Conservation (phyloP, 306 rosid genomes). For the Gynostemma pentaphyllum region DNA sequence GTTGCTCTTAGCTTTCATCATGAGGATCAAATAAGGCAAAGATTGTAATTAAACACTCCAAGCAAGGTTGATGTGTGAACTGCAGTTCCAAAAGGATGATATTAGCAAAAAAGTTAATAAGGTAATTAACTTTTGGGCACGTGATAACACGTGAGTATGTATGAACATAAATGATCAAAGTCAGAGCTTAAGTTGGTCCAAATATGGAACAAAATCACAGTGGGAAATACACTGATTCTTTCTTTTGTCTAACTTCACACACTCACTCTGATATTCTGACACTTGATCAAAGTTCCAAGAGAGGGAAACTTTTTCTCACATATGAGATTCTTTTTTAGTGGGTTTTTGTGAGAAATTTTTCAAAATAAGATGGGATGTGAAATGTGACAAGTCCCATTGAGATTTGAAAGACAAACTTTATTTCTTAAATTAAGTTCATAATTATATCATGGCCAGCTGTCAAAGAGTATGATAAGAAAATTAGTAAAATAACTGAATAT, state of each 20-base stretch:
- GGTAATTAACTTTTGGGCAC: background rate
- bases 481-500: too few relatives aligned
- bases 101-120: too few relatives aligned
- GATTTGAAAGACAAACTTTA: background rate
- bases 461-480: too few relatives aligned
- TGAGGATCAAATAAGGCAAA: background rate
- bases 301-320: background rate
- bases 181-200: constrained; percentile 5
- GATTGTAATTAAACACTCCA: too few relatives aligned
- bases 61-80: too few relatives aligned
- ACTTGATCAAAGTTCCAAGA: background rate
- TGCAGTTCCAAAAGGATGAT: too few relatives aligned
- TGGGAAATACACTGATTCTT: background rate
- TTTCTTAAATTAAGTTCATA: background rate
- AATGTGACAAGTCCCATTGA: background rate
- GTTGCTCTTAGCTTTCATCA: background rate
- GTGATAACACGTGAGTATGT: constrained; percentile 1
- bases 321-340: background rate
- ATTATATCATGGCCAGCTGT: too few relatives aligned
- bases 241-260: background rate
- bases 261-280: background rate
- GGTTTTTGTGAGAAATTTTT: background rate
- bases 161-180: constrained; percentile 2
- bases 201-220: constrained; percentile 6
- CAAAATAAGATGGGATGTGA: background rate